Evolutionary conservation across 1,284 basidiomycete species (phyloP), one percentile per base, ranked within the genome.

Genomic region (Cutaneotrichosporon sp.): DNA sequence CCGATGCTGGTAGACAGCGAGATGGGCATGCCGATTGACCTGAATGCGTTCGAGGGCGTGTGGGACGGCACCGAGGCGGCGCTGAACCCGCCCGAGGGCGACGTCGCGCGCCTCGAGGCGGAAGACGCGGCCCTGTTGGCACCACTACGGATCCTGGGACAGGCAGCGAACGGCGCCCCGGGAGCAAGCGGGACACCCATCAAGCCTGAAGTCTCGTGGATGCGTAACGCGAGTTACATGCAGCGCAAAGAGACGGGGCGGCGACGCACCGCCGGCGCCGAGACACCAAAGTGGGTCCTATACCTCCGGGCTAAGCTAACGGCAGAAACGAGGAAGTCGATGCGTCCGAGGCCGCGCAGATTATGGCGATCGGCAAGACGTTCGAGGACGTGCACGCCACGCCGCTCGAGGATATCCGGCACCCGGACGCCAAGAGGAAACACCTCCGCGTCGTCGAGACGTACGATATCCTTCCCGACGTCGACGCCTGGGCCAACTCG

Each of bases 1-100:
- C 90, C 92, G 0, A 90, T 97, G 88, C 85, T 96, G 55, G 85
- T 94, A 1, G 92, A 97, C 65, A 87, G 88, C 1, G 92, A 97
- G 70, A 86, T 86, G 66, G 92, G 92, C 1, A 93, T 97, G 90
- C 90, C 91, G 0, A 76, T 97, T 20, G 88, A 96, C 68, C 74
- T 94, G 45, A 85, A 87, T 20, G 80, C 81, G 55, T 92, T 84
- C 80, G 85, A 87, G 45, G 86, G 83, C 34, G 75, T 90, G 17
- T 90, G 90, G 88, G 85, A 87, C 49, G 86, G 88, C 42, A 80
- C 85, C 64, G 84, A 87, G 70, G 79, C 81, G 51, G 79, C 84
- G 9, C 67, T 78, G 30, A 78, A 90, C 14, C 87, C 91, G 63
- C 81, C 84, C 1, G 82, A 80, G 62, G 88, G 91, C 67, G 79